Evolutionary conservation across 108 stramenopile species (phyloP), one percentile per base, ranked within the genome.

Genomic region (Epithemia pelagica): DNA sequence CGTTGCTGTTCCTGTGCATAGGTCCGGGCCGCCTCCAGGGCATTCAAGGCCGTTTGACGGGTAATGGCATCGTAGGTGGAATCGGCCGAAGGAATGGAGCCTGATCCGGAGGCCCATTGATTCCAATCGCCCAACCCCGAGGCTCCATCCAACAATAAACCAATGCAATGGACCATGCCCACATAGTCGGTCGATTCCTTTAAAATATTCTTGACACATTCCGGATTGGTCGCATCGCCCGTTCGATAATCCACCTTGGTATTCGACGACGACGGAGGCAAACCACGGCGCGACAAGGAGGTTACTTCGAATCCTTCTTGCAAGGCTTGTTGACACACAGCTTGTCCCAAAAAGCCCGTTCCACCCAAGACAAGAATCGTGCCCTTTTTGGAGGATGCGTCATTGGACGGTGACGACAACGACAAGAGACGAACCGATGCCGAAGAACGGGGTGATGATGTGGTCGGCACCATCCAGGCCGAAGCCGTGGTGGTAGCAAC

Each of bases 61-160:
- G 88, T 92, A 70, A 92, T 89, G 73, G 77, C 75, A 60, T 92
- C 91, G 69, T 92, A 92, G 23, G 91, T 84, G 5, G 84, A 86
- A n/a, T 69, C 37, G 0, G 73, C 64, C 30, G 85, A 84, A 25
- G 88, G 88, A 19, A 89, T 28, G 10, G 88, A 89, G 30, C 86
- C 88, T 27, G 76, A 78, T 25, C 91, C 91, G 27, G 79, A 81
- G 18, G 84, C 91, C 10, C 88, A 84, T 23, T 64, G 65, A 75
- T 89, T 89, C 63, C 80, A 78, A 25, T 75, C 61, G 8, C 81
- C 81, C 1, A 92, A 65, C 23, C 91, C 91, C 51, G 81, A 82
- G 33, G 76, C 77, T 20, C 83, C 83, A 67, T 92, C 91, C 64
- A 92, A 84, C 21, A 92, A 68, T 2, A 92, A 68, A 30, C 89